Conservation (phyloP, 2,329 filamentous ascomycete genomes). For the Pyricularia pennisetigena region DNA sequence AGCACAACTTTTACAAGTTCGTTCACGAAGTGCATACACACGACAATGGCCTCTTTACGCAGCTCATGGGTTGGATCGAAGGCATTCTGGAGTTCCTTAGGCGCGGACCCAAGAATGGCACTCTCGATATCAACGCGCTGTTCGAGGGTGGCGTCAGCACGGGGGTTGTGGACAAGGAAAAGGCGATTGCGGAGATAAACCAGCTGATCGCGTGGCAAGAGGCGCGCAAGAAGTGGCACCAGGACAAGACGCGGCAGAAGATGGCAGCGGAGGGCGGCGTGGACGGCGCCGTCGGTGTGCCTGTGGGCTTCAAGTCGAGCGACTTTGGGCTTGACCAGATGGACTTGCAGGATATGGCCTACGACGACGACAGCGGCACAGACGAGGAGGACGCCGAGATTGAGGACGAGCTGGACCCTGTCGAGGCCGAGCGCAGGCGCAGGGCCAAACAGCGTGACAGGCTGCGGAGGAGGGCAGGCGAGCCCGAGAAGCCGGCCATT, state of each 20-base stretch:
- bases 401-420: constrained; percentile 76
- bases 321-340: constrained; percentile 88
- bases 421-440: constrained; percentile 73
- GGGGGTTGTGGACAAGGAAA: constrained; percentile 57
- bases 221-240: constrained; percentile 93
- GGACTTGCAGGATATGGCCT: constrained; percentile 78
- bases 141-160: constrained; percentile 70
- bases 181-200: constrained; percentile 73
- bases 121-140: constrained; percentile 87
- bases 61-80: constrained; percentile 96
- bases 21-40: constrained; percentile 96
- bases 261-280: constrained; percentile 76
- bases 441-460: constrained; percentile 70
- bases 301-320: constrained; percentile 57
- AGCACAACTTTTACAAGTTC: constrained; percentile 98
- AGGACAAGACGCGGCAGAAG: constrained; percentile 95
- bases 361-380: constrained; percentile 57
- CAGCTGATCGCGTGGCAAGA: constrained; percentile 87
- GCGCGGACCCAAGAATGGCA: constrained; percentile 75
- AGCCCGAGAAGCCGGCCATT: constrained; percentile 74
- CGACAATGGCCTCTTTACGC: constrained; percentile 91
- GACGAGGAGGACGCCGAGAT: constrained; percentile 58
- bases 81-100: constrained; percentile 88
- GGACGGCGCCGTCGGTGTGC: constrained; percentile 31
- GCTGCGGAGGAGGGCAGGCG: constrained; percentile 69